Evolutionary conservation across 169 alveolate genomes (phyloP).

Genomic region (Cryptosporidium xiaoi): DNA sequence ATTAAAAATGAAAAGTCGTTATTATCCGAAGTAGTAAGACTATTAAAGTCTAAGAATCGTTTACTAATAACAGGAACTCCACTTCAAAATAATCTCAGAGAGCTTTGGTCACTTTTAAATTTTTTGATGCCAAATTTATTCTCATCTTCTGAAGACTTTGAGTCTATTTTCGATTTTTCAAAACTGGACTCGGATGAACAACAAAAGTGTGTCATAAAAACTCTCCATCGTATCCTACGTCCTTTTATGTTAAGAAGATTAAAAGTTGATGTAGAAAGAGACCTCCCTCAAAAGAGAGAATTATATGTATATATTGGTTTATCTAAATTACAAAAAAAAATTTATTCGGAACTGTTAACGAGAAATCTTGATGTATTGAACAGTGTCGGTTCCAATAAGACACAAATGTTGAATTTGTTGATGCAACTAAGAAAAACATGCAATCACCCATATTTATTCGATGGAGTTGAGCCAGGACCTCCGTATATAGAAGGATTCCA

Average conservation of each 20-base stretch:
- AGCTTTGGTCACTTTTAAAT: constrained; percentile 89
- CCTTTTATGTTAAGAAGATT: constrained; percentile 91
- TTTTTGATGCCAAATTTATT: constrained; percentile 90
- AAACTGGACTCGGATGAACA: constrained; percentile 85
- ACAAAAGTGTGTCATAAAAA: constrained; percentile 84
- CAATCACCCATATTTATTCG: constrained; percentile 89
- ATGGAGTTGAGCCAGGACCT: constrained; percentile 78
- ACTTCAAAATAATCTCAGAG: constrained; percentile 89
- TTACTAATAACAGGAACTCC: constrained; percentile 92
- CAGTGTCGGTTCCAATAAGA: constrained; percentile 81
- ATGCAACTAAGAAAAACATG: constrained; percentile 89
- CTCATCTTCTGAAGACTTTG: constrained; percentile 87
- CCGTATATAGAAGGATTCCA: constrained; percentile 80
- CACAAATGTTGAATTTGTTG: constrained; percentile 85
- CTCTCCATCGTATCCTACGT: constrained; percentile 85
- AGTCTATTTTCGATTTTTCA: constrained; percentile 86
- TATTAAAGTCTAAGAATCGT: constrained; percentile 86
- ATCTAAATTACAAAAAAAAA: constrained; percentile 83
- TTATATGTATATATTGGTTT: constrained; percentile 86
- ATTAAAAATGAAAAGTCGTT: constrained; percentile 90
- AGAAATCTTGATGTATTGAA: constrained; percentile 80
- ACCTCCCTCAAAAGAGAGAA: constrained; percentile 89
- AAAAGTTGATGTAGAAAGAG: constrained; percentile 88
- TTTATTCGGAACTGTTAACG: constrained; percentile 85
- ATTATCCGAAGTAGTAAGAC: constrained; percentile 83